Conservation (phyloP, 768 basidiomycete species). For the Cubamyces lactineus region DNA sequence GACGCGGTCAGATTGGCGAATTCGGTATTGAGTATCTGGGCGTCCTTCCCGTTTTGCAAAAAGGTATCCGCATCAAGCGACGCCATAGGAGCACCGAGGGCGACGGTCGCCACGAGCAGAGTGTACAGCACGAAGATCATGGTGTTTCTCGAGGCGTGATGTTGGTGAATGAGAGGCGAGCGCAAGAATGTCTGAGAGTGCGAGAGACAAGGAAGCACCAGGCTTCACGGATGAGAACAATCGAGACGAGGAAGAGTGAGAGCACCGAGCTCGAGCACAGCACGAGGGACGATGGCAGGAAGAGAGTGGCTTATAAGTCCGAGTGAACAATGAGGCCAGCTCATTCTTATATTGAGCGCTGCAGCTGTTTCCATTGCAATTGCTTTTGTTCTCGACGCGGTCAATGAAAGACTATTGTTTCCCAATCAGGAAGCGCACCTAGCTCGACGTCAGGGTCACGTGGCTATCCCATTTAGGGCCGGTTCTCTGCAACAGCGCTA, state of each 20-base stretch:
- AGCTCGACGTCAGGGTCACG: constrained; percentile 5
- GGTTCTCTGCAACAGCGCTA: not conserved
- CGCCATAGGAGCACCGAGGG: constrained; percentile 19
- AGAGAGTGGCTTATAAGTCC: not conserved
- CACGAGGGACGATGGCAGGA: constrained; percentile 6
- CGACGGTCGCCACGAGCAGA: not conserved
- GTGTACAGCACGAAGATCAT: constrained; percentile 5
- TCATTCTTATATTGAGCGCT: not conserved
- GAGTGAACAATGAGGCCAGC: constrained; percentile 7
- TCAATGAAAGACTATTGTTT: constrained; percentile 23
- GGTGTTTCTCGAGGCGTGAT: not conserved
- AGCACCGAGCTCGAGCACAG: constrained; percentile 18
- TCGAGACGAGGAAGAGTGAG: constrained; percentile 1
- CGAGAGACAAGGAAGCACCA: constrained; percentile 31
- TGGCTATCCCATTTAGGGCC: constrained; percentile 15
- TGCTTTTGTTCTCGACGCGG: constrained; percentile 17
- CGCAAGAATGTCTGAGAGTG: constrained; percentile 18
- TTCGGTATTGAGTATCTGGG: constrained; percentile 53
- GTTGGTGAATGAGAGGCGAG: not conserved
- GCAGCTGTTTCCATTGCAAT: constrained; percentile 2
- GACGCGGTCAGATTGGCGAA: constrained; percentile 45
- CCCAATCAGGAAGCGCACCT: constrained; percentile 15
- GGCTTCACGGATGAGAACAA: constrained; percentile 26
- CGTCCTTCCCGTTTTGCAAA: constrained; percentile 50
- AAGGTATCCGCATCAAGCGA: constrained; percentile 46